Conservation (phyloP, 2,329 filamentous ascomycete genomes). For the Ilyonectria sp. region DNA sequence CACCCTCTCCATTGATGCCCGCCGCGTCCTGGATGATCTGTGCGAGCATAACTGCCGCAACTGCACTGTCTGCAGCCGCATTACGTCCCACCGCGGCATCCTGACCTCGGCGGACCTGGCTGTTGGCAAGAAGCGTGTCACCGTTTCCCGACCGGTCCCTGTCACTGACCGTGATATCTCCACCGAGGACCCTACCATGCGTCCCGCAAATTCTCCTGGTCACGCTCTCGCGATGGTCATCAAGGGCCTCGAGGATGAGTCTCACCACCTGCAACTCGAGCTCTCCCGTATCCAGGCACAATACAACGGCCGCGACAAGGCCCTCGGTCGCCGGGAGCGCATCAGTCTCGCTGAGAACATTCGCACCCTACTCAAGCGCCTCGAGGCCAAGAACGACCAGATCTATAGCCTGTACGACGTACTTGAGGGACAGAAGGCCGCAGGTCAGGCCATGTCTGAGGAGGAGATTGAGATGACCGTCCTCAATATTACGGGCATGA, state of each 20-base stretch:
- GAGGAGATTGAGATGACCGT: slow-evolving; percentile 77
- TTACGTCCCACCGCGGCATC: slow-evolving; percentile 61
- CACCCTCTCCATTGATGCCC: slow-evolving; percentile 67
- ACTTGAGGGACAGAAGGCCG: slow-evolving; percentile 82
- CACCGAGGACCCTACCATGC: slow-evolving; percentile 69
- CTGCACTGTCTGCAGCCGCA: slow-evolving; percentile 71
- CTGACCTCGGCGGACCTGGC: slow-evolving; percentile 56
- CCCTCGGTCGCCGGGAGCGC: slow-evolving; percentile 75
- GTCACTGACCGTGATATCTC: slow-evolving; percentile 73
- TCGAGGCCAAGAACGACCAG: slow-evolving; percentile 83
- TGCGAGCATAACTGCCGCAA: slow-evolving; percentile 70
- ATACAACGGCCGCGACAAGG: slow-evolving; percentile 78
- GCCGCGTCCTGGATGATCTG: slow-evolving; percentile 67
- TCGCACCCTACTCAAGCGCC: slow-evolving; percentile 71
- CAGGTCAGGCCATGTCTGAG: slow-evolving; percentile 74
- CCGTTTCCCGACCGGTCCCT: slow-evolving; percentile 75
- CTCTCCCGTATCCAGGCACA: slow-evolving; percentile 73
- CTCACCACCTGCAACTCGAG: slow-evolving; percentile 81
- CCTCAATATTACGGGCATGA: slow-evolving; percentile 66
- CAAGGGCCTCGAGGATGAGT: slow-evolving; percentile 85
- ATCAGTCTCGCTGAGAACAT: slow-evolving; percentile 74
- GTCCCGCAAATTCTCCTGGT: slow-evolving; percentile 78
- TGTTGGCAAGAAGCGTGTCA: slow-evolving; percentile 71
- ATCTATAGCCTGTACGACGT: slow-evolving; percentile 90
- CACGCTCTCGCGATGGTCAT: slow-evolving; percentile 86